Conservation (phyloP, 257 asterid genomes). For the Anisodus tanguticus region DNA sequence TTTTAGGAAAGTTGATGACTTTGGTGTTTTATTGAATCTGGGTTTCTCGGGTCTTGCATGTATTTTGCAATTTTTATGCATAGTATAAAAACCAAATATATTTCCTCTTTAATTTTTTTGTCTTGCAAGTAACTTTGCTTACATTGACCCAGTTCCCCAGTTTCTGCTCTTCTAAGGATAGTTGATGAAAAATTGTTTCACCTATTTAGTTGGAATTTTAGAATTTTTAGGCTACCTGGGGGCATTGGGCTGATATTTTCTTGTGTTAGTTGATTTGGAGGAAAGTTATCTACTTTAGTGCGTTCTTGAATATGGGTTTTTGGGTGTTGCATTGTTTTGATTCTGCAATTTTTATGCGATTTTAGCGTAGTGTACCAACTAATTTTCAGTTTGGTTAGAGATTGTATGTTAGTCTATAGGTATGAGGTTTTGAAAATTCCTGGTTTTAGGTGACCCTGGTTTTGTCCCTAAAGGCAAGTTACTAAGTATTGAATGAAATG, state of each 20-base stretch:
- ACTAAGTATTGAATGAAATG: not conserved
- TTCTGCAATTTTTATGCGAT: slow-evolving; percentile 30
- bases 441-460: not conserved
- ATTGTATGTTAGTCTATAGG: not conserved
- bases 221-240: not conserved
- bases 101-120: not conserved
- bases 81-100: not conserved
- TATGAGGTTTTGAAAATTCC: not conserved
- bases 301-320: slow-evolving; percentile 10
- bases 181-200: not conserved
- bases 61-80: not conserved
- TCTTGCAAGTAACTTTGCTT: not conserved
- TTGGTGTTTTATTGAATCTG: not conserved
- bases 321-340: slow-evolving; percentile 24
- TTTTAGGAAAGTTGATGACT: not conserved
- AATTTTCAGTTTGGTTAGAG: not conserved
- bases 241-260: slow-evolving; percentile 9
- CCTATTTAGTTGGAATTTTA: not conserved
- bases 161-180: not conserved
- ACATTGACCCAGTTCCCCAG: not conserved
- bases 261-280: slow-evolving; percentile 23
- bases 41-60: not conserved
- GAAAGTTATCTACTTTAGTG: slow-evolving; percentile 32
- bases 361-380: not conserved
- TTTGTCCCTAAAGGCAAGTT: not conserved